Base-by-base conservation (phyloP, 208 protist genomes). In the Trichomonas gallinae region DNA sequence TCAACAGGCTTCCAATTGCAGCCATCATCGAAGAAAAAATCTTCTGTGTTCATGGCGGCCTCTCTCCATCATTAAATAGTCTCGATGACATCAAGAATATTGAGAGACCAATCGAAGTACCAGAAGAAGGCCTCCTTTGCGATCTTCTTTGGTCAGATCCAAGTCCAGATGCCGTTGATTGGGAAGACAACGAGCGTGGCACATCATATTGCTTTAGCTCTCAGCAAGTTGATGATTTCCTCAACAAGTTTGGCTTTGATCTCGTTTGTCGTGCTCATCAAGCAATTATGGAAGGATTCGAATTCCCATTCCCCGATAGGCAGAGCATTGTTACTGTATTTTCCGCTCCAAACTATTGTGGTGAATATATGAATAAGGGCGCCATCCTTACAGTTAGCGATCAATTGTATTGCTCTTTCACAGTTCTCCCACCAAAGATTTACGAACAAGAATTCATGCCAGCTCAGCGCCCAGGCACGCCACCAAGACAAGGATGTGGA, bases 141-240 rank as follows among this genome's bases (percentile, higher is more conserved):
- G 99, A 99, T 97, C 97, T 99, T 51, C 97, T 99, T 6, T 99
- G 99, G 99, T 98, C 98, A 23, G 99, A 99, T 97, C 99, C 99
- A 8, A 98, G 99, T 63, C 98, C 98, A 58, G 98, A 98, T 42
- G 49, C 31, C 10, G 46, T 42, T 15, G 46, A 38, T 96, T 99
- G 99, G 98, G 98, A 98, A 36, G 98, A 99, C 40, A 99, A 99
- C 97, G 99, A 99, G 45, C 98, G 99, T 38, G 98, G 99, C 58
- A 99, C 99, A 72, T 99, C 99, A 0, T 99, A 98, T 97, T 99
- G 98, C 17, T 99, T 99, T 97, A 99, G 99, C 11, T 97, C 98
- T 26, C 99, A 99, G 97, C 98, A 99, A 88, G 99, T 99, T 48
- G 98, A 98, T 38, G 98, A 99, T 96, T 99, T 99, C 97, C 97